Evolutionary conservation across 1,139 yeast species (phyloP).

Genomic region (Geotrichum siamense): DNA sequence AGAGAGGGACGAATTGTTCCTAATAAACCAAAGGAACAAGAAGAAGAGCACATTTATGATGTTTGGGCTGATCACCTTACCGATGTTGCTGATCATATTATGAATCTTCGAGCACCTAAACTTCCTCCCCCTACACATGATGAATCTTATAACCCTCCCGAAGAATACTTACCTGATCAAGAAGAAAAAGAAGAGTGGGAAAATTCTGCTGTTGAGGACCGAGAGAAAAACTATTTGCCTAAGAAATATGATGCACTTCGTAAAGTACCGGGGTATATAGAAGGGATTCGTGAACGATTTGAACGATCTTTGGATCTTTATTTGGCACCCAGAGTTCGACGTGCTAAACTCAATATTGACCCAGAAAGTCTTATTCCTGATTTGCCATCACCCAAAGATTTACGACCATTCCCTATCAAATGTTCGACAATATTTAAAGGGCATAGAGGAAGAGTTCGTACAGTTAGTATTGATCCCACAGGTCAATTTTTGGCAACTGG

Average conservation of each 20-base stretch:
- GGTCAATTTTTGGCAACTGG: conserved; percentile 98
- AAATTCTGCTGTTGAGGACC: conserved; percentile 63
- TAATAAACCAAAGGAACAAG: conserved; percentile 48
- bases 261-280: conserved; percentile 89
- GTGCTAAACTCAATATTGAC: conserved; percentile 83
- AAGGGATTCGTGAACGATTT: conserved; percentile 78
- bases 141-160: conserved; percentile 96
- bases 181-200: conserved; percentile 75
- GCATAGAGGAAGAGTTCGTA: conserved; percentile 74
- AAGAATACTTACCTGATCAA: conserved; percentile 73
- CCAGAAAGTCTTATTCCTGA: conserved; percentile 96
- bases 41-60: conserved; percentile 47
- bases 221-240: conserved; percentile 75
- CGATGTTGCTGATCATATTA: conserved; percentile 66
- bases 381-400: conserved; percentile 91
- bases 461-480: conserved; percentile 75
- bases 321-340: conserved; percentile 93
- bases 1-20: conserved; percentile 92
- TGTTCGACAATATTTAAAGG: conserved; percentile 81
- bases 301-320: conserved; percentile 92
- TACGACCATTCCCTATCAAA: conserved; percentile 95
- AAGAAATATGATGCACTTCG: conserved; percentile 75
- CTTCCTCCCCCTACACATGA: conserved; percentile 94
- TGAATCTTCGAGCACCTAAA: conserved; percentile 93
- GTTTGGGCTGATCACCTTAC: conserved; percentile 68